Conservation (phyloP, 768 basidiomycete species). For the Pleurotus sapidus region DNA sequence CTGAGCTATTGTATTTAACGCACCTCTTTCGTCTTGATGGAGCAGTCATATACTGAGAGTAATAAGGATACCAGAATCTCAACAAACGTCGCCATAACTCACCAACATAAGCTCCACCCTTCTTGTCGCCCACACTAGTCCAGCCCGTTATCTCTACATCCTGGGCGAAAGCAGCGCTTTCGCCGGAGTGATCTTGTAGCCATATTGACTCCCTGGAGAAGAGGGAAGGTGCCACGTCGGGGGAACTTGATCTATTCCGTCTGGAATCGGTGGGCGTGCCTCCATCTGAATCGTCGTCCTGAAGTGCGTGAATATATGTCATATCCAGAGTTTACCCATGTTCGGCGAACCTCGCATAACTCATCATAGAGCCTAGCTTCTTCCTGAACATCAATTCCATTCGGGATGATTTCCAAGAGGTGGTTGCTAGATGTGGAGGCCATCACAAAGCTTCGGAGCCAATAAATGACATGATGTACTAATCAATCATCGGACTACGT, state of each 20-base stretch:
- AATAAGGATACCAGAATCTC: not conserved
- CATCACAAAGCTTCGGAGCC: no score
- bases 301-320: not conserved
- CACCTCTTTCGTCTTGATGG: constrained; percentile 62
- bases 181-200: constrained; percentile 58
- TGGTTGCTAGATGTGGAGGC: no score
- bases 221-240: constrained; percentile 43
- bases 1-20: constrained; percentile 9
- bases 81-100: constrained; percentile 12
- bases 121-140: constrained; percentile 68
- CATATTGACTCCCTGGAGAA: constrained; percentile 66
- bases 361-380: constrained; percentile 67
- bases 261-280: not conserved
- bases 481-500: no score
- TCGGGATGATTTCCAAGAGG: constrained; percentile 48
- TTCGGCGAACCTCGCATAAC: constrained; percentile 43
- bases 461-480: no score
- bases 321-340: not conserved
- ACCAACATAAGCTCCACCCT: constrained; percentile 64
- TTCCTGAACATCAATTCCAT: constrained; percentile 64
- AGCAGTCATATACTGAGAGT: constrained; percentile 61
- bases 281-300: constrained; percentile 13
- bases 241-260: constrained; percentile 15
- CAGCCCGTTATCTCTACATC: constrained; percentile 67
- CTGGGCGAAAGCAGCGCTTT: constrained; percentile 55